A percentile compares a stretch with the other conserved stretches of the same genome.
phyloP scores from a whole-genome alignment of 2,329 filamentous ascomycete genomes.

The Stagonosporopsis vannaccii region DNA sequence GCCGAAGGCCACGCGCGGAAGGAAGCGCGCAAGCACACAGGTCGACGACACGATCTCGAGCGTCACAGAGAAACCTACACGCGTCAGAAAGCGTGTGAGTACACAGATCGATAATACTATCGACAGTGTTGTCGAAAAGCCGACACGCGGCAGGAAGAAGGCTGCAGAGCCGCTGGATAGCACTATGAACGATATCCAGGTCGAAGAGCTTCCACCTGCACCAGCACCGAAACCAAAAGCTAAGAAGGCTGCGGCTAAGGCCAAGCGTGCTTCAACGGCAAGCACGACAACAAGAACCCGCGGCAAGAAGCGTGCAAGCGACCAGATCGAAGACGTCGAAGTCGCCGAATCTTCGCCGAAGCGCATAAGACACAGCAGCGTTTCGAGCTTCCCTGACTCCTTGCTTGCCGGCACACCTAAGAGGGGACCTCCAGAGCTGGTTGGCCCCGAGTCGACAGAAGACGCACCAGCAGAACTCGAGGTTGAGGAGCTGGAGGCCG shows the following conservation, averaged over 20 bases:
- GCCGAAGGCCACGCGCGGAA: conserved; percentile 17
- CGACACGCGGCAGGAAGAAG: conserved; percentile 23
- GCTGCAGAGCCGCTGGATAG: conserved; percentile 20
- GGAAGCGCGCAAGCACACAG: conserved; percentile 28
- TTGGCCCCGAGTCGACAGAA: conserved; percentile 19
- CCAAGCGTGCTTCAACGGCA: conserved; percentile 32
- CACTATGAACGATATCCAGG: background rate
- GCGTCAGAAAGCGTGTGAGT: conserved; percentile 27
- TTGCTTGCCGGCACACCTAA: conserved; percentile 34
- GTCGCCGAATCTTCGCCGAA: conserved; percentile 16
- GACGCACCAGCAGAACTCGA: conserved; percentile 1
- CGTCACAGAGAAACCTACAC: conserved; percentile 20
- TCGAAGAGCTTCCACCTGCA: background rate
- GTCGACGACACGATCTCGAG: conserved; percentile 16
- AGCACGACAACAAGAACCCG: conserved; percentile 14
- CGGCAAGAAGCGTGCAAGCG: conserved; percentile 29
- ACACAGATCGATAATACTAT: conserved; percentile 19
- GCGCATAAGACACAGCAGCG: conserved; percentile 28
- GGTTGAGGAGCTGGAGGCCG: conserved; percentile 8
- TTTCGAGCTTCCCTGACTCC: conserved; percentile 31
- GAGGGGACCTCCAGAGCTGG: conserved; percentile 22
- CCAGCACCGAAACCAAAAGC: conserved; percentile 5
- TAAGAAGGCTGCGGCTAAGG: conserved; percentile 16
- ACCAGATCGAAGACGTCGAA: conserved; percentile 20
- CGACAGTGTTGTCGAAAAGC: background rate